Evolutionary conservation across 2,329 filamentous ascomycete species (phyloP).

Genomic region (Pyrenophora teres): DNA sequence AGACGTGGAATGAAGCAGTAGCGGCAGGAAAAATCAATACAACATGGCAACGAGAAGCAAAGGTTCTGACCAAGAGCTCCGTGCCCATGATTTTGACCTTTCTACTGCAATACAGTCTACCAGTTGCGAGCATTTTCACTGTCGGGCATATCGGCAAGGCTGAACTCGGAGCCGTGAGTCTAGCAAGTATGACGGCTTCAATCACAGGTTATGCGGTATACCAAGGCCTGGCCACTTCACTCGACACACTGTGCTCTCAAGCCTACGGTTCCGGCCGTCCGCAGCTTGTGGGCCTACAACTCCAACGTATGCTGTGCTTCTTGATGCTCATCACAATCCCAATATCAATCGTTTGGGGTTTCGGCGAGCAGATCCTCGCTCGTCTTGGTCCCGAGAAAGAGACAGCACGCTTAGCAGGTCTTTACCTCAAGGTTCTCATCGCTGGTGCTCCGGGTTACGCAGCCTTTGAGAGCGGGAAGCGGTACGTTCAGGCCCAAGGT

Average conservation of each 20-base stretch:
- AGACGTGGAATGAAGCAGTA: constrained; percentile 70
- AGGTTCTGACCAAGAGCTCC: constrained; percentile 68
- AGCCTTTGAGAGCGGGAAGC: constrained; percentile 78
- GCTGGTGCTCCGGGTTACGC: constrained; percentile 76
- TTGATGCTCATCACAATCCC: constrained; percentile 73
- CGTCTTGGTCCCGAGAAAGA: constrained; percentile 71
- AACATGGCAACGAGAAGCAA: constrained; percentile 87
- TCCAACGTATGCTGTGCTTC: constrained; percentile 81
- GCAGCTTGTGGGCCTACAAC: constrained; percentile 82
- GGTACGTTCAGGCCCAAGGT: constrained; percentile 86
- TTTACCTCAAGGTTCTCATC: constrained; percentile 73
- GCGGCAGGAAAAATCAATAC: constrained; percentile 80
- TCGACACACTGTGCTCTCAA: constrained; percentile 92
- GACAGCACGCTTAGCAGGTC: constrained; percentile 71
- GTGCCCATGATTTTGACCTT: constrained; percentile 54
- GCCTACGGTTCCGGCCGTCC: constrained; percentile 91
- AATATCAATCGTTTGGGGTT: constrained; percentile 72
- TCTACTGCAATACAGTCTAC: constrained; percentile 55
- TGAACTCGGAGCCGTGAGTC: constrained; percentile 54
- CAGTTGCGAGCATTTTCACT: constrained; percentile 55
- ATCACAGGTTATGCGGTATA: constrained; percentile 56
- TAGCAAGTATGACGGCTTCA: constrained; percentile 56
- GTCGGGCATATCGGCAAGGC: constrained; percentile 56
- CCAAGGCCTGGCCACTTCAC: constrained; percentile 76
- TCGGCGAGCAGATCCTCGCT: constrained; percentile 66